Base-by-base conservation (phyloP, 2,329 filamentous ascomycete genomes). In the Geosmithia flava region DNA sequence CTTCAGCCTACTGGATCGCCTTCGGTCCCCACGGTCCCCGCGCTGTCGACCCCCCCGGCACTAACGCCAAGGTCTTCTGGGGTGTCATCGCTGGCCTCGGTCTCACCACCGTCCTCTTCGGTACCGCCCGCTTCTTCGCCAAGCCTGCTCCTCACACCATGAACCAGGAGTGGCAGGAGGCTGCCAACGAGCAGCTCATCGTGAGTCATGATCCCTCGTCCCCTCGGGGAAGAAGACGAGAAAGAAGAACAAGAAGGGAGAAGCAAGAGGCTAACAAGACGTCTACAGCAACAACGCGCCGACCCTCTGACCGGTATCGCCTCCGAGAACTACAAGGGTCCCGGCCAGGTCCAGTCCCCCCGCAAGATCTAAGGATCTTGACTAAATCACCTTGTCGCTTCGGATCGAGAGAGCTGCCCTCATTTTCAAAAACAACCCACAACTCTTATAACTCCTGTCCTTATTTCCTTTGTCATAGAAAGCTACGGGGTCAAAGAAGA, bases 101-200 rank as follows among this genome's bases (percentile, higher is more conserved):
- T 53, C 76, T 74, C 59, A 83, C 83, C 56, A 68, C 85, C 57
- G 76, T 69, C 54, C 52, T 96, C 67, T 97, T 97, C 74, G 73
- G 72, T 59, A 53, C 68, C 59, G 78, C 86, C 65, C 85, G 90
- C 61, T 56, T 76, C 56, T 83, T 87, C 65, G 88, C 85, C 60
- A 76, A 79, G 64, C 78, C 80, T 51, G 62, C 78, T 53, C 93
- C 93, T 56, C 74, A 75, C 67, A 95, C 91, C 61, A 95, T 98
- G 90, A 91, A 76, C 72, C 86, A 87, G 77, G 93, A 98, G 72
- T 97, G 86, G 81, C 88, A 98, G 75, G 89, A 97, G 75, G 85
- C 85, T 58, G 78, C 83, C 58, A 95, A 98, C 71, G 93, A 96
- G 75, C 93, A 86, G 69, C 76, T 96, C 68, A 90, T 82, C 80